Evolutionary conservation across 208 protist species (phyloP), one percentile per base, ranked within the genome.

Genomic region (Trypanosoma vivax): DNA sequence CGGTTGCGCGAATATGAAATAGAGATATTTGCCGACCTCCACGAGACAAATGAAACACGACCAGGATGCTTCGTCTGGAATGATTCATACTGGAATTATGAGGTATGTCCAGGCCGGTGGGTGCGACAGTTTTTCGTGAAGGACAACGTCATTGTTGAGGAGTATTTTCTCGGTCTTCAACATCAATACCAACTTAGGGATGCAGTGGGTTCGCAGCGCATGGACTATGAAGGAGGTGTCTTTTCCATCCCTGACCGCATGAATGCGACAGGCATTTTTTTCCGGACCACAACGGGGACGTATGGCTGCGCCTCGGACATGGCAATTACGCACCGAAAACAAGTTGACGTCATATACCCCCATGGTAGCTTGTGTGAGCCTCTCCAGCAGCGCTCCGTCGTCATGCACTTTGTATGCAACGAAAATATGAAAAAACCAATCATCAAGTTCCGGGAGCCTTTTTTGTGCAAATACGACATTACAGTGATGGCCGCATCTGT

Each of bases 101-200:
- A 65, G 29, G 37, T 73, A 42, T 73, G 66, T 37, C 66, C 66
- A 6, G 66, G 66, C 18, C 59, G 66, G 19, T 66, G 59, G 59
- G 46, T 73, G 28, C 66, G 66, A 21, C 59, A 73, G 49, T 58
- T 65, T 40, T 53, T 42, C 31, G 11, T 59, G 39, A 50, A 59
- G 1, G 33, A 40, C 13, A 40, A 31, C 3, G 66, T 59, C 18
- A 56, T 73, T 19, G 39, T 46, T 21, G 53, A 73, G 40, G 56
- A 73, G 42, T 25, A 59, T 33, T 39, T 73, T 31, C 58, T 73
- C n/a, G 66, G 66, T 24, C 47, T 72, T 16, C 57, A 65, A 35
- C 47, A 62, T 35, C 42, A 40, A 10, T 64, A 52, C 51, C 25
- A 29, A 37, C 37, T 64, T n/a, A 38, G 28, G 21, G 57, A 72